These are phyloP conservation scores for Diplosphaera chodatii DNA, from an alignment of 139 green algal genomes.

Conservation along the genomic window DNA sequence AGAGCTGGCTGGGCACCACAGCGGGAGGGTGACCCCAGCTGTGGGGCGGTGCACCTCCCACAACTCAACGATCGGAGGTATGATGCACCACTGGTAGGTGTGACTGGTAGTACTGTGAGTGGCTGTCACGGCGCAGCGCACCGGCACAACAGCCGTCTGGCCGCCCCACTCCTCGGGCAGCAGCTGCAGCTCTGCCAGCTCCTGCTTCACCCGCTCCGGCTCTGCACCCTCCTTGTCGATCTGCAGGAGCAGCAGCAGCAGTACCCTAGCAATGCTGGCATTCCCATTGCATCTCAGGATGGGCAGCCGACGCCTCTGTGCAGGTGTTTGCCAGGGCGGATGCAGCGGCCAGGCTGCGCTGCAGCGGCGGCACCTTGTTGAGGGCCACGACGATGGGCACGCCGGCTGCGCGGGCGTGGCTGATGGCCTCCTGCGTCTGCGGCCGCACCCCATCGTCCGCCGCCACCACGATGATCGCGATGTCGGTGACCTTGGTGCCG, in stretches of 20 bases:
- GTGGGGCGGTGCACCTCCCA: too few species aligned
- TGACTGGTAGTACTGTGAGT: too few species aligned
- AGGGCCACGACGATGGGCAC: conserved; percentile 87
- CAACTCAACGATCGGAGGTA: too few species aligned
- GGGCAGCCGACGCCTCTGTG: too few species aligned
- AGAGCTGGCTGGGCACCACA: too few species aligned
- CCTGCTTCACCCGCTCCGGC: conserved; percentile 77
- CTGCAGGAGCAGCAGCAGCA: conserved; percentile 24
- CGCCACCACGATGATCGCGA: conserved; percentile 95
- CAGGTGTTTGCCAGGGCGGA: too few species aligned
- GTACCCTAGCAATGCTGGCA: too few species aligned
- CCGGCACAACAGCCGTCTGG: conserved; percentile 73
- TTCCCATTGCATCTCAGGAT: too few species aligned
- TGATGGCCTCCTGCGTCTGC: conserved; percentile 92
- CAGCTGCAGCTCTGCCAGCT: conserved; percentile 78
- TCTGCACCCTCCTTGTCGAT: conserved; percentile 93
- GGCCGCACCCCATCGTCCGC: conserved; percentile 95
- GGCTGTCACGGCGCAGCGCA: background rate
- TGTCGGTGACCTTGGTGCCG: conserved; percentile 87
- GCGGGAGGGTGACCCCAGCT: too few species aligned
- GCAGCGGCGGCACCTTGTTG: too few species aligned
- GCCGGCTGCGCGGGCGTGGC: conserved; percentile 80
- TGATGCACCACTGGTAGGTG: too few species aligned
- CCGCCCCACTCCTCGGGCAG: conserved; percentile 97
- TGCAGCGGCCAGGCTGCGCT: too few species aligned